Base-by-base conservation (phyloP, 257 asterid genomes). In the Datura wrightii region DNA sequence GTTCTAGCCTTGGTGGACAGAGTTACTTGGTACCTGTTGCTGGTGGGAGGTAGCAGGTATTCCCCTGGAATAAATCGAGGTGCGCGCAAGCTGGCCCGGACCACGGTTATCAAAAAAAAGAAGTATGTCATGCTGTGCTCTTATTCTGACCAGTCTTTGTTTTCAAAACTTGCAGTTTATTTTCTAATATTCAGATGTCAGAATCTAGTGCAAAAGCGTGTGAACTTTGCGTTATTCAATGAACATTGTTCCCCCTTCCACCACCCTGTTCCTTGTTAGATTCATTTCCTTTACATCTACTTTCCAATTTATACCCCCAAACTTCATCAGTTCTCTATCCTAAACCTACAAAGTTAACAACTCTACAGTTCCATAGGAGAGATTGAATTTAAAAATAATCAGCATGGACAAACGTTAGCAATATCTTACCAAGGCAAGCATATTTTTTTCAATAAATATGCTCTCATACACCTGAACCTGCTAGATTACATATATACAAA, bases 141-240 rank as follows among this genome's bases (percentile, higher is more conserved):
- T 74, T 74, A 74, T 36, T 66, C 1, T 46, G 81, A 48, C 60
- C 11, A 48, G 13, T 5, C 42, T 74, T 19, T 46, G 14, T 52
- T 76, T 31, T 76, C 60, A 34, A 50, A 50, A 52, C 46, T 31
- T 52, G 82, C 82, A 31, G 46, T 52, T 76, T 63, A 76, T 76
- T 76, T 76, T 74, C 39, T 76, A n/a, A 31, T 76, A 50, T 7
- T 50, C 31, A 24, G 5, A 52, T 14, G 50, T 52, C 59, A 76
- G 62, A 74, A 36, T 31, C 44, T 48, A 19, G 19, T 24, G 19
- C 60, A 13, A 50, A 24, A 67, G 50, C 5, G 31, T 67, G 6
- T 67, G 76, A 39, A 37, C 19, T 67, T 37, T 37, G 34, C 31
- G 7, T n/a, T 69, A 37, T 11, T 37, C 52, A 8, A 15, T 15